A percentile compares a stretch with the other conserved stretches of the same genome.
Evolutionary conservation across 345 rosid genomes (phyloP).

Genomic region (Melaleuca alternifolia): DNA sequence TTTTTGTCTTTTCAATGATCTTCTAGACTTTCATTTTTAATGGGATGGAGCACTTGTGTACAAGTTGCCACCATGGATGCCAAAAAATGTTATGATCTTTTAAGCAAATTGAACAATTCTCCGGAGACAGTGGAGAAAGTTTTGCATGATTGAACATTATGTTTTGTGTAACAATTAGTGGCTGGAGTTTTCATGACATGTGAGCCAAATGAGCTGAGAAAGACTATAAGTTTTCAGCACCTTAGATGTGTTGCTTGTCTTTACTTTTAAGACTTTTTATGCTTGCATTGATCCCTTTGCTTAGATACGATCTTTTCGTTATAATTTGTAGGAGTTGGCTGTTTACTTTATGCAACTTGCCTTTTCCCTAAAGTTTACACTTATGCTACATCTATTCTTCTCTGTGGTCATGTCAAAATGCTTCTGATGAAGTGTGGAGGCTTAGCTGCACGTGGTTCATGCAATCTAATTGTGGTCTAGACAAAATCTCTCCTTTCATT

Average conservation of each 20-base stretch:
- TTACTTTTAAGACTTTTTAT: background rate
- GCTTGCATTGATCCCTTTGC: background rate
- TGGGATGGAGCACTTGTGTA: background rate
- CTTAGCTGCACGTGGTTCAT: background rate
- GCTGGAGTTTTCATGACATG: background rate
- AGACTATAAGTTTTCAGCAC: background rate
- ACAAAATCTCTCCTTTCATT: background rate
- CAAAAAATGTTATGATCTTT: background rate
- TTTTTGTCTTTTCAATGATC: background rate
- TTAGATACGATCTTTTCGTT: background rate
- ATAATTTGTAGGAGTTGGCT: background rate
- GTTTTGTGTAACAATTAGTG: background rate
- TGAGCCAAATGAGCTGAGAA: background rate
- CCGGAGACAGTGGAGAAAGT: background rate
- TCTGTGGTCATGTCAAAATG: background rate
- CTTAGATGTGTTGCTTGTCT: background rate
- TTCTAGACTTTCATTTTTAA: background rate
- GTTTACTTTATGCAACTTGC: background rate
- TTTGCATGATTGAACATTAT: background rate
- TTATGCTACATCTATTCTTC: background rate
- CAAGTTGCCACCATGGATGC: background rate
- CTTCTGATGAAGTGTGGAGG: background rate
- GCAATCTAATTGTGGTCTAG: background rate
- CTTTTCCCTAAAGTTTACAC: background rate
- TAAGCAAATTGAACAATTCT: background rate